These are phyloP conservation scores for Chamaecrista fasciculata DNA, from an alignment of 306 rosid species.

Conservation along the genomic window DNA sequence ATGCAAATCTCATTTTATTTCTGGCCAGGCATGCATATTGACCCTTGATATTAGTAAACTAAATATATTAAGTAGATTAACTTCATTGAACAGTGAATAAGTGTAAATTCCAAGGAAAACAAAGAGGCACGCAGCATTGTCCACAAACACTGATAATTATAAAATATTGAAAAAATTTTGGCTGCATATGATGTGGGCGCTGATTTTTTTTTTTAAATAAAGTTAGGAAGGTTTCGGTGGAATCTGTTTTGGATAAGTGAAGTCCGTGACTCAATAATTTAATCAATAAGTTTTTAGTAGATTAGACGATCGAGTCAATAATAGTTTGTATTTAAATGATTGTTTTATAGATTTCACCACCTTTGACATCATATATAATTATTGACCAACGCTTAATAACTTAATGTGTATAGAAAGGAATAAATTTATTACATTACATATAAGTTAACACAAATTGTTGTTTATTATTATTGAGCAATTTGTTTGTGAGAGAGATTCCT, in stretches of 20 bases:
- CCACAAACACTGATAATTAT: background rate
- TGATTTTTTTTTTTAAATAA: background rate
- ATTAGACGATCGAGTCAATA: background rate
- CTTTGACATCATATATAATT: too few relatives aligned
- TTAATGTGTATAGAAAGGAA: too few relatives aligned
- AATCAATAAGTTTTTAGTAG: background rate
- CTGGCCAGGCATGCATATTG: background rate
- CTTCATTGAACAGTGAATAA: background rate
- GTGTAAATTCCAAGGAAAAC: too few relatives aligned
- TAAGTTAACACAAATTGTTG: too few relatives aligned
- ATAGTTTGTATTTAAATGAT: too few relatives aligned
- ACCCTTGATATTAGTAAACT: background rate
- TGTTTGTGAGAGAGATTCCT: too few relatives aligned
- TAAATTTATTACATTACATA: too few relatives aligned
- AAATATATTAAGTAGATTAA: background rate
- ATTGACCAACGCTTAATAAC: too few relatives aligned
- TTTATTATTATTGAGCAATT: too few relatives aligned
- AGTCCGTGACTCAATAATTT: slow-evolving; percentile 33
- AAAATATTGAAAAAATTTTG: background rate
- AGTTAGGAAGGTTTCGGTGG: background rate
- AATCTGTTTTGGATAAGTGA: slow-evolving; percentile 10
- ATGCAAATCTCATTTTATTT: background rate
- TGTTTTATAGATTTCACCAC: too few relatives aligned
- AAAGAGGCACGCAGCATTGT: background rate
- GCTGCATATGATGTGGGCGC: background rate